Evolutionary conservation across 2,329 filamentous ascomycete species (phyloP).

Genomic region (Fusarium miscanthi): DNA sequence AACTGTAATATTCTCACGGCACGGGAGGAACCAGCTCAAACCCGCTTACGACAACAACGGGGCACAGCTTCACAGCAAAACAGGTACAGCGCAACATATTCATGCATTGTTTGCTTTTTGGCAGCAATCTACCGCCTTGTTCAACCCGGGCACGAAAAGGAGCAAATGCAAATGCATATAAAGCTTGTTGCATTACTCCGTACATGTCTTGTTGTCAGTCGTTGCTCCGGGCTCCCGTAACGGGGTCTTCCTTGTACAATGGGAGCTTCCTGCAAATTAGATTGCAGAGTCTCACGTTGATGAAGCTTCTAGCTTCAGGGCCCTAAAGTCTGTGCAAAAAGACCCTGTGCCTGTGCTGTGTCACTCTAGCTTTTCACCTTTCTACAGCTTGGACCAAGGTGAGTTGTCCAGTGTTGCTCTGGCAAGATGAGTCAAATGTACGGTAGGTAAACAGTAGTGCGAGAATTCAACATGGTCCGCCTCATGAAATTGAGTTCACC

Average conservation of each 20-base stretch:
- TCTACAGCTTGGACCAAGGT: conserved; percentile 30
- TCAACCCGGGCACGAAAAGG: conserved; percentile 6
- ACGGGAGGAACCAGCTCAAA: conserved; percentile 11
- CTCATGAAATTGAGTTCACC: conserved; percentile 20
- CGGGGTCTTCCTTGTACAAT: conserved; percentile 32
- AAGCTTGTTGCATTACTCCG: conserved; percentile 10
- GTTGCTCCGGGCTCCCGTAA: conserved; percentile 19
- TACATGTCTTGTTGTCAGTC: conserved; percentile 15
- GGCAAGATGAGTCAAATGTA: conserved; percentile 33
- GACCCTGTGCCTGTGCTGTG: conserved; percentile 11
- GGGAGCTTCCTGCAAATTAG: conserved; percentile 9
- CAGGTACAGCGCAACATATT: conserved; percentile 11
- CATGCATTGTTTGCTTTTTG: conserved; percentile 3
- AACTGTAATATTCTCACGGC: conserved; percentile 21
- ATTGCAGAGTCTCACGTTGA: conserved; percentile 27
- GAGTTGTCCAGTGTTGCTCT: conserved; percentile 37
- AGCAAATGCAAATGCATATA: not conserved
- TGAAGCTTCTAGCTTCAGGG: conserved; percentile 6
- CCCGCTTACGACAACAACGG: conserved; percentile 31
- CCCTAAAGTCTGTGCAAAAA: conserved; percentile 18
- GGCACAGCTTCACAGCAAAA: conserved; percentile 20
- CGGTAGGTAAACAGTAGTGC: not conserved
- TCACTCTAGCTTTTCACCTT: conserved; percentile 4
- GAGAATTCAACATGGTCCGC: conserved; percentile 12
- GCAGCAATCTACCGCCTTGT: conserved; percentile 2